Evolutionary conservation across 2,329 filamentous ascomycete genomes (phyloP).

Genomic region (Epichloe sibirici): DNA sequence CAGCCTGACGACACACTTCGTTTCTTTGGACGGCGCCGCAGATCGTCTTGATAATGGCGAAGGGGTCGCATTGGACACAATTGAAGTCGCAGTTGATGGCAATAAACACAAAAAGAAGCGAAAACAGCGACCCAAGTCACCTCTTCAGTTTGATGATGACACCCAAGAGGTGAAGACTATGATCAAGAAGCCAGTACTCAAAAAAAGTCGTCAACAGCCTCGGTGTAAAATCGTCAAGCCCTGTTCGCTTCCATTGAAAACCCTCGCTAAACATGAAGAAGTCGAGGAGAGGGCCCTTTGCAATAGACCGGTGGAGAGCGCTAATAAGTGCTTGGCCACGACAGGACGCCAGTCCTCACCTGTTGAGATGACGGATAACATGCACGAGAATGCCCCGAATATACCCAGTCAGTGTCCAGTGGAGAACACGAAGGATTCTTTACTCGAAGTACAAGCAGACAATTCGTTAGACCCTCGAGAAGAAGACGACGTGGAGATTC

Average conservation of each 20-base stretch:
- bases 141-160: slow-evolving; percentile 20
- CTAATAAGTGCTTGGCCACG: neutral
- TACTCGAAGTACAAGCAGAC: neutral
- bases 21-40: neutral
- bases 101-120: slow-evolving; percentile 11
- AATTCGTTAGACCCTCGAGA: neutral
- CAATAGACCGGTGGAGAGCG: too few species aligned
- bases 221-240: neutral
- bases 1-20: neutral
- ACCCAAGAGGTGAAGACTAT: slow-evolving; percentile 15
- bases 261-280: neutral
- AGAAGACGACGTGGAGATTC: neutral
- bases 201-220: neutral
- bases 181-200: slow-evolving; percentile 1
- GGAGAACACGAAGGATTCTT: neutral
- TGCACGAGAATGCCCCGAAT: neutral
- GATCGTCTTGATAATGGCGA: neutral
- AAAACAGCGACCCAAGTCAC: slow-evolving; percentile 23
- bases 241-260: neutral
- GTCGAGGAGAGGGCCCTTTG: neutral
- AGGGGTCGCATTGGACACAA: neutral
- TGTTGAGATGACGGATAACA: neutral
- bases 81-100: neutral
- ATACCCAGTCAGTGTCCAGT: neutral
- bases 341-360: neutral